Percentiles rank a stretch among this genome's conserved stretches.
Conservation (phyloP, 2,329 filamentous ascomycete species). For the Alternaria sp. region DNA sequence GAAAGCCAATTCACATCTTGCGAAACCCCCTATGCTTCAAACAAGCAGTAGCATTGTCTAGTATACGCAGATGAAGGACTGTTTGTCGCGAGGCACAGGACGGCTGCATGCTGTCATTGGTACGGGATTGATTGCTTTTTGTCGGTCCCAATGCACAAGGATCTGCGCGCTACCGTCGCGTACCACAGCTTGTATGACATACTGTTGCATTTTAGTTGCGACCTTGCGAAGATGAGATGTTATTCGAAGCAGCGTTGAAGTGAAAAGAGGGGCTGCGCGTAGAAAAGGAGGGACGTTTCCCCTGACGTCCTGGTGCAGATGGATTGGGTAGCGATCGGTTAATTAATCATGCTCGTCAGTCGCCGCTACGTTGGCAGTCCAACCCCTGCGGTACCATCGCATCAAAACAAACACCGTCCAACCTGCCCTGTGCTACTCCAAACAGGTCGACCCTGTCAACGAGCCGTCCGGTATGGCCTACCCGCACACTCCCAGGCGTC, state of each 20-base stretch:
- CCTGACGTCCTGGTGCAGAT: neutral
- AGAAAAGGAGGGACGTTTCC: neutral
- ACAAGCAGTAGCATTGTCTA: neutral
- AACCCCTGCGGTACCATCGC: slow-evolving; percentile 11
- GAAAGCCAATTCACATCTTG: neutral
- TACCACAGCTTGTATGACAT: neutral
- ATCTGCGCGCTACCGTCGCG: neutral
- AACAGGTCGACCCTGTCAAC: slow-evolving; percentile 17
- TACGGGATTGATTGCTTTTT: neutral
- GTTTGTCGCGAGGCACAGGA: neutral
- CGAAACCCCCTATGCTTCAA: neutral
- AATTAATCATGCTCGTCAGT: slow-evolving; percentile 9
- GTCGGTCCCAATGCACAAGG: neutral
- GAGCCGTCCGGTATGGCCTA: slow-evolving; percentile 41
- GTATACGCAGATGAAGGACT: neutral
- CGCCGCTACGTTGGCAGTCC: slow-evolving; percentile 2
- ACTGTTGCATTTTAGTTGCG: neutral
- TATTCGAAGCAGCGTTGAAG: neutral
- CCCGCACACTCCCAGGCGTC: slow-evolving; percentile 51
- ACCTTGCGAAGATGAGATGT: neutral
- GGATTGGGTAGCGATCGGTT: slow-evolving; percentile 13
- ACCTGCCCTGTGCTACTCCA: slow-evolving; percentile 13
- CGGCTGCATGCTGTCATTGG: neutral
- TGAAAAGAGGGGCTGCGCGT: neutral
- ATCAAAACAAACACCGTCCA: slow-evolving; percentile 22